Evolutionary conservation across 2,329 filamentous ascomycete genomes (phyloP), one percentile per base, ranked within the genome.

Genomic region (Hypomyces perniciosus): DNA sequence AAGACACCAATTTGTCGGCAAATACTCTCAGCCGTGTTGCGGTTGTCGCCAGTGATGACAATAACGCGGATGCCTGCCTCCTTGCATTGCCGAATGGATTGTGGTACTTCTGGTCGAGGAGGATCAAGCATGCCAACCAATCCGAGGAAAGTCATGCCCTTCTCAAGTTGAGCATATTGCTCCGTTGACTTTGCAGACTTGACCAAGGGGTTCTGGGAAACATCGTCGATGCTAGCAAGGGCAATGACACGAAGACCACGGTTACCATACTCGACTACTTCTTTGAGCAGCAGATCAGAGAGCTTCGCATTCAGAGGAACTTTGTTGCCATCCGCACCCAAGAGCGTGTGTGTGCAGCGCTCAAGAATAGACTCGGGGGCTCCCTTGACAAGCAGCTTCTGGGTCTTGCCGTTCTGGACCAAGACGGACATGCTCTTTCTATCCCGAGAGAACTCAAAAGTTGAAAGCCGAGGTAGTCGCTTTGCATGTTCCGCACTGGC

Each of bases 381-480:
- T 62, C 93, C 93, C 74, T 99, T 99, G 58, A 99, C 91, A 44
- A 99, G 79, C 8, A 99, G 83, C 67, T 86, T 90, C 72, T 93
- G 83, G 47, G 83, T 71, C 45, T 77, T 75, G 50, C 80, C 85
- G 49, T 80, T 78, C 57, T 86, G 80, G 56, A 95, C 89, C 53
- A 97, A 75, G 34, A 99, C 95, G 44, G 93, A 99, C 93, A 99
- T 99, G 71, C 92, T 97, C 81, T 99, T 99, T 56, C 93, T 84
- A 70, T 99, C 93, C 61, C 93, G 85, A 1, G 93, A 97, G 72
- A 99, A 99, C 67, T 99, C 93, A 62, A 90, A 99, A 8, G 90
- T 96, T 7, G 91, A 86, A 51, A 96, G 77, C 39, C 86, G 83
- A 47, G 83, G 82, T 45, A 85, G 81, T 59, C 81, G 79, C 59